Evolutionary conservation across 805 yeast genomes (phyloP), one percentile per base, ranked within the genome.

Genomic region (Candida sithepensis): DNA sequence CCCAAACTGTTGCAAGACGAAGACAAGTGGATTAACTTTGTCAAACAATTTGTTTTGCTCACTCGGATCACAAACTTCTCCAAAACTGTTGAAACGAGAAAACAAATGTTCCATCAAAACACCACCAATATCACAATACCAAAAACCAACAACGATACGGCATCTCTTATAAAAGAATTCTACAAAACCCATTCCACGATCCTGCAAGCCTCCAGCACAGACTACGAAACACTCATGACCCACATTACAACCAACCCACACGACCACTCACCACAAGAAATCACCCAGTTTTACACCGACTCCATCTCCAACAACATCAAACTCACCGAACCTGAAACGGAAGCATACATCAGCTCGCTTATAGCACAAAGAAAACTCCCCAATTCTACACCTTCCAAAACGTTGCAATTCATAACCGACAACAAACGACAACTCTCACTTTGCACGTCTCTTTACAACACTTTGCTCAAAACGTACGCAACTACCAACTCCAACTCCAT

Each of bases 301-400:
- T 38, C 48, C 42, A 30, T 45, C 1, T 20, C 28, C 5, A 13
- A 26, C 16, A 32, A 28, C 2, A 32, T 49, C 12, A 41, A 39
- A 18, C 37, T 56, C 26, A 47, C 55, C 3, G 53, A 53, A 33
- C 26, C 48, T 3, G 58, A 54, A 21, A 46, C 51, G 1, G 37
- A 41, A 41, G 50, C 46, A 33, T 48, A 47, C 43, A 33, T 55
- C 30, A 26, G 24, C n/a, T 50, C 16, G 46, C 45, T 37, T 6
- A 45, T 19, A 21, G 28, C 5, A 22, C 33, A 13, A 10, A 26
- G 1, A 32, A 30, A 10, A 20, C 14, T 23, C 28, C 30, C 30
- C 8, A 23, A n/a, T 7, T n/a, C 42, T 4, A 28, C 16, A 13
- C 34, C 45, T 4, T 30, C 24, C 19, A 33, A 41, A 6, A 28